Percentiles rank a stretch among this genome's conserved stretches.
Conservation (phyloP, 2,329 filamentous ascomycete species). For the Alternaria sp. region DNA sequence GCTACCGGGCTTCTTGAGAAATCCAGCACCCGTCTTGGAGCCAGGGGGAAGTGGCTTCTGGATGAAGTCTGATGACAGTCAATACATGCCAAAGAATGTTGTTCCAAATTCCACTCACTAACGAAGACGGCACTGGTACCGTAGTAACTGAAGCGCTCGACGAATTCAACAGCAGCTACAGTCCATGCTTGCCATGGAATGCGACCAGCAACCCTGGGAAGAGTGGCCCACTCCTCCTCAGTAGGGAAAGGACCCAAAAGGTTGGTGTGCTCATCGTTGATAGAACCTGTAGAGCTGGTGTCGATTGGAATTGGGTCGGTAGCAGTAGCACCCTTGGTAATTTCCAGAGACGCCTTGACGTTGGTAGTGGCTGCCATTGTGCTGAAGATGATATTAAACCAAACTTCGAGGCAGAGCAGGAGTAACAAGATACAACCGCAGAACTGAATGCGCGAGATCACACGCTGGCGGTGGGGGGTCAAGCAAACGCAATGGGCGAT, state of each 20-base stretch:
- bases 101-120: conserved; percentile 20
- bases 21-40: conserved; percentile 47
- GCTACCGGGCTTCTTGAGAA: conserved; percentile 42
- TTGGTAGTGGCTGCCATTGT: conserved; percentile 34
- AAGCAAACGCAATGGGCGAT: conserved; percentile 12
- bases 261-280: conserved; percentile 28
- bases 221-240: conserved; percentile 47
- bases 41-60: conserved; percentile 44
- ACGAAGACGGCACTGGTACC: conserved; percentile 47
- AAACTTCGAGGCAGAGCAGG: conserved; percentile 1
- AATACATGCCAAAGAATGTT: not conserved
- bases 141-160: conserved; percentile 50
- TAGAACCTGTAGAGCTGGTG: conserved; percentile 29
- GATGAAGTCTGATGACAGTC: conserved; percentile 45
- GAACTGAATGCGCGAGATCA: not conserved
- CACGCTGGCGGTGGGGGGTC: conserved; percentile 2
- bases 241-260: conserved; percentile 42
- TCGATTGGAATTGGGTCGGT: conserved; percentile 39
- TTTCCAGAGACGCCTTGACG: conserved; percentile 42
- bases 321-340: conserved; percentile 41
- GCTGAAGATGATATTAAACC: conserved; percentile 3
- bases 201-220: conserved; percentile 45
- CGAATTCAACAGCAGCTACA: conserved; percentile 47
- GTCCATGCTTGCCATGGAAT: conserved; percentile 50
- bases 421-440: conserved; percentile 2